phyloP scores from a whole-genome alignment of 495 filamentous ascomycete species.

The Trichocladium uniseriatum region DNA sequence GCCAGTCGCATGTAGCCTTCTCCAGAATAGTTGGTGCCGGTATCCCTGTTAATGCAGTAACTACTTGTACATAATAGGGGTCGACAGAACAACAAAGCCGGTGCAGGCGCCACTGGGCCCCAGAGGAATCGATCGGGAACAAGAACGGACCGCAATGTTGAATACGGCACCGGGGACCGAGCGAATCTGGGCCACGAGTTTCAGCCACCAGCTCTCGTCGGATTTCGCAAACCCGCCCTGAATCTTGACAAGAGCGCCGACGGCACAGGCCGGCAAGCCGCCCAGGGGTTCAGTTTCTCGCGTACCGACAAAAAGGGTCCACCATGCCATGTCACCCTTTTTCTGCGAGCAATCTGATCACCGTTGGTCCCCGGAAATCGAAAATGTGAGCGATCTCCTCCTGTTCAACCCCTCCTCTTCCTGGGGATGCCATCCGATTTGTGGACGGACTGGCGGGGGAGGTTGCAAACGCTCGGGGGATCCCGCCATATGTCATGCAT shows the following conservation, averaged over 20 bases:
- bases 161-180: neutral
- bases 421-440: conserved; percentile 5
- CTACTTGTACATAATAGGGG: too few species aligned
- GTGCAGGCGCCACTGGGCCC: neutral
- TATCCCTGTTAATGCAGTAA: too few species aligned
- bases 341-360: neutral
- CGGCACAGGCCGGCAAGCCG: too few species aligned
- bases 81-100: too few species aligned
- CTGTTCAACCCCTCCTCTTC: neutral
- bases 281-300: too few species aligned
- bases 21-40: too few species aligned
- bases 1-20: too few species aligned
- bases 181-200: neutral
- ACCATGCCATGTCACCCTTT: neutral
- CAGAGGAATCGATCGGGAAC: conserved; percentile 1
- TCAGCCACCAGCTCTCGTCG: neutral
- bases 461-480: too few species aligned
- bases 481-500: neutral
- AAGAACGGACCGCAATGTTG: neutral
- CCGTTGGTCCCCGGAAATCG: neutral
- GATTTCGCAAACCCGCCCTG: too few species aligned
- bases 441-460: neutral
- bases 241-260: too few species aligned
- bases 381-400: conserved; percentile 3
- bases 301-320: too few species aligned